Evolutionary conservation across 225 moss, liverwort and hornwort genomes (phyloP).

Genomic region (Anthoceros angustus): DNA sequence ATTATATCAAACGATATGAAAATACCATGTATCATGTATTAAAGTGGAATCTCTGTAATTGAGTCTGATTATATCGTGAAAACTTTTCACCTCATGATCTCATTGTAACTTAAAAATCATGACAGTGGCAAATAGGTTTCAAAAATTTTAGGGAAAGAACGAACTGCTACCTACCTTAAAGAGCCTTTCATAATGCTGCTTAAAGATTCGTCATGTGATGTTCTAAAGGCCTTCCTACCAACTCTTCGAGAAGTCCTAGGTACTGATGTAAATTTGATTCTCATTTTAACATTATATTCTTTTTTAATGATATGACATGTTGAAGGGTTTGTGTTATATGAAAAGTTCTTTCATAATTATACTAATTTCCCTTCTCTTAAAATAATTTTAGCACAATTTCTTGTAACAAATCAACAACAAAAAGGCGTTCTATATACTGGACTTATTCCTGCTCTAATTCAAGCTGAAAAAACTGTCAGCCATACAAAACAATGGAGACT

Average conservation of each 20-base stretch:
- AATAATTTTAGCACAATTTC: constrained; percentile 48
- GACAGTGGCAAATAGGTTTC: constrained; percentile 35
- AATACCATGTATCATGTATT: too few relatives aligned
- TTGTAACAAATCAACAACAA: constrained; percentile 53
- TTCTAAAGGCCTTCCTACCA: constrained; percentile 53
- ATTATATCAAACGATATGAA: too few relatives aligned
- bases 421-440: constrained; percentile 44
- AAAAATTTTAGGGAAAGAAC: constrained; percentile 72
- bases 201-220: constrained; percentile 47
- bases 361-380: neutral
- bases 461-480: constrained; percentile 52
- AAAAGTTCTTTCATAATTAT: too few relatives aligned
- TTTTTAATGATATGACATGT: too few relatives aligned
- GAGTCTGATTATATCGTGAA: too few relatives aligned
- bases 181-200: constrained; percentile 62
- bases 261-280: constrained; percentile 6
- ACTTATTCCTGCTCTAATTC: constrained; percentile 52
- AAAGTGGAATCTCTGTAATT: too few relatives aligned
- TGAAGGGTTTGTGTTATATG: too few relatives aligned
- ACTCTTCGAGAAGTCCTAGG: constrained; percentile 66
- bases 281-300: too few relatives aligned
- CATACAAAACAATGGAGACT: constrained; percentile 75
- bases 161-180: constrained; percentile 63
- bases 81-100: too few relatives aligned
- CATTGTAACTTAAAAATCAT: neutral